Base-by-base conservation (phyloP, 2,329 filamentous ascomycete species). In the Exophiala sp. region DNA sequence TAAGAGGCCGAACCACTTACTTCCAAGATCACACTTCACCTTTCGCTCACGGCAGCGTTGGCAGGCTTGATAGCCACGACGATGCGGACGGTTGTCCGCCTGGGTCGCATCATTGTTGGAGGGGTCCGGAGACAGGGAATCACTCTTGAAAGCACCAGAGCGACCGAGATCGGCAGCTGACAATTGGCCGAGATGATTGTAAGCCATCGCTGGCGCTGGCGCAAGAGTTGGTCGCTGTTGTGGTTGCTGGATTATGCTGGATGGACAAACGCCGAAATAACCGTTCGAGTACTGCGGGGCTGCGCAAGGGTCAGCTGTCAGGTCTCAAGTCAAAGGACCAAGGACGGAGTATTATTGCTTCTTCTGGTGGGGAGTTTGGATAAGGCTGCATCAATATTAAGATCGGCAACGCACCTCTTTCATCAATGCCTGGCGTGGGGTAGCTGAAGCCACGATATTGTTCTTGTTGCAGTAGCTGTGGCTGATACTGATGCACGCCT, bases 41-140 rank as follows among this genome's bases (percentile, higher is more conserved):
- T 76, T 76, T 57, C 74, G 72, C 60, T 75, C 74, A 53, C 74
- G 72, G 62, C 74, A 76, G 29, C 73, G 71, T 64, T 76, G 73
- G 65, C 74, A 76, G 40, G 74, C 74, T 67, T 77, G 74, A 55
- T 77, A 77, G 54, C 73, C 73, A 50, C 74, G 73, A 40, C 74
- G 71, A 62, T 76, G 74, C 46, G 55, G 57, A 14, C 48, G 54
- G 14, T 33, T 46, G 9, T 54, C 50, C 16, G 41, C 20, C 29
- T 43, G 41, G 14, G 41, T 43, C 45, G 45, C 18, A 18, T 39
- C n/a, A 10, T 21, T 21, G n/a, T 50, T 51, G 14, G 1, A 64
- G 4, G 63, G 55, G 46, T 60, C 63, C 65, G 66, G 69, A 59
- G 67, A 63, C 54, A 38, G 53, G 11, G 59, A 59, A 54, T 54